phyloP scores from a whole-genome alignment of 257 asterid species.

The Jaltomata sinuosa region DNA sequence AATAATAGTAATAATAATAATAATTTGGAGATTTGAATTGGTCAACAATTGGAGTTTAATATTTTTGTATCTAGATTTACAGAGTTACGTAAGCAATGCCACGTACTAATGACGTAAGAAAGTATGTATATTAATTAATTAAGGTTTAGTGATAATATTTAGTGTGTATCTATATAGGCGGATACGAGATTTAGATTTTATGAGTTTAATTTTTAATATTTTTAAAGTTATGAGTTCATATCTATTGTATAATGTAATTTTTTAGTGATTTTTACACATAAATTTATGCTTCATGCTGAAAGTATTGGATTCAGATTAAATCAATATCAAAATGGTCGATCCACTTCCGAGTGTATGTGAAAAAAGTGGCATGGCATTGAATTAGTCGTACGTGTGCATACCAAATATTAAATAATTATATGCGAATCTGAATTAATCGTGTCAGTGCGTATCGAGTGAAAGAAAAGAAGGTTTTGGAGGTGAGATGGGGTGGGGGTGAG shows the following conservation, averaged over 20 bases:
- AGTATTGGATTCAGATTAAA: neutral
- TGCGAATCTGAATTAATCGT: too few species aligned
- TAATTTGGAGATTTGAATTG: constrained; percentile 21
- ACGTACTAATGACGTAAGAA: neutral
- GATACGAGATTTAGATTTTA: too few species aligned
- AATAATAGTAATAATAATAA: too few species aligned
- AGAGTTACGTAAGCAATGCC: neutral
- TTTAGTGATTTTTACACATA: neutral
- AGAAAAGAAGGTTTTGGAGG: too few species aligned
- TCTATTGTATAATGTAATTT: neutral
- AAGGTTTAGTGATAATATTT: neutral
- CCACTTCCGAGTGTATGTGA: too few species aligned
- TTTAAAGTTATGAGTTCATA: neutral
- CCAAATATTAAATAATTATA: too few species aligned
- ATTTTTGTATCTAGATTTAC: neutral
- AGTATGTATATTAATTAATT: neutral
- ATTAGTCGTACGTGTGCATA: too few species aligned
- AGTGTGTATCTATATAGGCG: neutral
- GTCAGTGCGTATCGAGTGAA: too few species aligned
- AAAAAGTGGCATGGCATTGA: too few species aligned
- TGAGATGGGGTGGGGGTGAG: too few species aligned
- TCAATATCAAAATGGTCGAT: too few species aligned
- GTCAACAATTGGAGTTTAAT: neutral
- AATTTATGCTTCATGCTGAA: neutral
- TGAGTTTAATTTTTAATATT: neutral